Base-by-base conservation (phyloP, 1,284 basidiomycete genomes). In the Leccinum angustisporum region DNA sequence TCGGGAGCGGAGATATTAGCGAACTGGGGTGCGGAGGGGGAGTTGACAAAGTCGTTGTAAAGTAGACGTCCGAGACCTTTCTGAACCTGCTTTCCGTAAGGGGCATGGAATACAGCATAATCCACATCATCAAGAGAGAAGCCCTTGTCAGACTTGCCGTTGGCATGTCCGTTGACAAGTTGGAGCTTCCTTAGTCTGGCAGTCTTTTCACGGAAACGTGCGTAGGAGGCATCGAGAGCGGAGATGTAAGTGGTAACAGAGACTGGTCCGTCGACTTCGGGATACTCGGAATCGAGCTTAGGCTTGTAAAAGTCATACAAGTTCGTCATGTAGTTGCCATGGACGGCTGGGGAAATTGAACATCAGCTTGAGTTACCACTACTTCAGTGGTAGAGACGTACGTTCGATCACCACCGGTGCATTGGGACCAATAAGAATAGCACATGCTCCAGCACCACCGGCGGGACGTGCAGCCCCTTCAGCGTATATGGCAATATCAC, bases 301-400 rank as follows among this genome's bases (percentile, higher is more conserved):
- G 95, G 95, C 82, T 98, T 98, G 88, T 96, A 97, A 77, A 97
- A 97, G 80, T 98, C 95, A 81, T 97, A 98, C 1, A 91, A 93
- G 82, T 99, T 97, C 70, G 91, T 90, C 91, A 99, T 98, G 83
- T 97, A 94, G 59, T 91, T 95, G 55, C 97, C 97, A 79, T 98
- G 97, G 66, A 95, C 86, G 68, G 97, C 95, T 97, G 75, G n/a
- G 67, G 58, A 56, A 62, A 61, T 60, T 52, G 30, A 48, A n/a
- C 53, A 53, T 69, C 63, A 70, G 61, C 54, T 54, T 10, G n/a
- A 13, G 53, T 46, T 57, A 30, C 33, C 48, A 46, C 52, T 56
- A 7, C 18, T 21, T 46, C 56, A 33, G 33, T 2, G 31, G 58
- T 48, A 18, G 14, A 18, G n/a, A 86, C 94, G 82, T 78, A 97